Conservation (phyloP, 257 asterid genomes). For the Voacanga thouarsii region DNA sequence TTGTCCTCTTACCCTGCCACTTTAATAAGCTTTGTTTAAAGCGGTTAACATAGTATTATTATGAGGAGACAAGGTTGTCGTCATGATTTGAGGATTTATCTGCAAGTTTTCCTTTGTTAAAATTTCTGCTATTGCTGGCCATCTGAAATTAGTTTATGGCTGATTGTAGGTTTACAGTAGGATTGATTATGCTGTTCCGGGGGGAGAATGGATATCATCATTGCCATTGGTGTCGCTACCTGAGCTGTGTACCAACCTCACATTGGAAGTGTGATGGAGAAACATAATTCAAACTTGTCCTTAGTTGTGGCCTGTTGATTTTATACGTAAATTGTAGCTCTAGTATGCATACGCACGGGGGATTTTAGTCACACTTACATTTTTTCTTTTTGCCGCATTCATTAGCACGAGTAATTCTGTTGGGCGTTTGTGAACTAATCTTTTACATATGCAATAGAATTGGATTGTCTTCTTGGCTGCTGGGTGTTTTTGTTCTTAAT, state of each 20-base stretch:
- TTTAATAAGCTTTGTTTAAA: background rate
- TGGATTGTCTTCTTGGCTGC: background rate
- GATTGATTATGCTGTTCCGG: slow-evolving; percentile 64
- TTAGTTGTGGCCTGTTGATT: background rate
- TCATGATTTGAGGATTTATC: background rate
- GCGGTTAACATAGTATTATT: background rate
- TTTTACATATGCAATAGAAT: background rate
- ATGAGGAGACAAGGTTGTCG: background rate
- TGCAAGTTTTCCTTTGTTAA: background rate
- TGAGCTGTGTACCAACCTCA: slow-evolving; percentile 74
- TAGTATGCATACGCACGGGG: background rate
- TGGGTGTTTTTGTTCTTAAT: background rate
- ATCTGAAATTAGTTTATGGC: background rate
- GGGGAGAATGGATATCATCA: slow-evolving; percentile 64
- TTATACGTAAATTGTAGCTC: slow-evolving; percentile 9
- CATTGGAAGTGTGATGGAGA: slow-evolving; percentile 61
- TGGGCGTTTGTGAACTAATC: background rate
- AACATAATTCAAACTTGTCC: background rate
- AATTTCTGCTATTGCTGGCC: background rate
- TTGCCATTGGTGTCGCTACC: slow-evolving; percentile 84
- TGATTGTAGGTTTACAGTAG: slow-evolving; percentile 58
- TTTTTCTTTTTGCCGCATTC: background rate
- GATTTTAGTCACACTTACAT: background rate
- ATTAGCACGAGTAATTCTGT: background rate
- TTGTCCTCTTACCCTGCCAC: background rate